Evolutionary conservation across 441 rosid genomes (phyloP), one percentile per base, ranked within the genome.

Genomic region (Iberis amara): DNA sequence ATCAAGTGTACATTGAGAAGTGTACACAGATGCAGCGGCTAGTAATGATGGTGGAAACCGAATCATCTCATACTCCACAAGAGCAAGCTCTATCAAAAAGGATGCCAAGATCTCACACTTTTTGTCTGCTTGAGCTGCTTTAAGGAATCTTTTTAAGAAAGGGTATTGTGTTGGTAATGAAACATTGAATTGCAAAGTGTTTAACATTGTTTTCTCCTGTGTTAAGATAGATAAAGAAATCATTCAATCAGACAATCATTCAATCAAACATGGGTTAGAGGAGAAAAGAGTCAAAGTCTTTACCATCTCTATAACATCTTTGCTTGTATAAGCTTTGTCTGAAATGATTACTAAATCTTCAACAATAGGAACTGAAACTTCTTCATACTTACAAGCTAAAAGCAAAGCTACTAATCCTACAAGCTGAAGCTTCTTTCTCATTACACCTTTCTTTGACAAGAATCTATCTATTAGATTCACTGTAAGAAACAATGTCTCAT

Each of bases 341-440:
- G 95, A 85, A 56, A 92, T 86, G 37, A 83, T 81, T 59, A 92
- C 79, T 40, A 92, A 66, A 64, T 88, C 98, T 41, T 75, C 88
- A 0, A 89, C 92, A 28, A 78, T 72, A 11, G 97, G 98, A 57
- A 92, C 89, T 0, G 89, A 76, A 50, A 92, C 97, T 75, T 89
- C 97, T 72, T 92, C 99, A 11, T 92, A 92, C 70, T 92, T 92
- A 81, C 96, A 92, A 10, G 97, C 97, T 48, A 89, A 71, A 24
- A 92, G 85, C 90, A 89, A 74, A 56, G 96, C 96, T 26, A 87
- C 91, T 26, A 92, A 61, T 2, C 97, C 97, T 24, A 92, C 95
- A 52, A 89, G 68, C 76, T 92, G 99, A 55, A 92, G 94, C 73
- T 86, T 92, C 75, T 84, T 89, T 68, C 97, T 82, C 52, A 72